These are phyloP conservation scores for Babesia sp. DNA, from an alignment of 169 alveolate species.

Conservation along the genomic window DNA sequence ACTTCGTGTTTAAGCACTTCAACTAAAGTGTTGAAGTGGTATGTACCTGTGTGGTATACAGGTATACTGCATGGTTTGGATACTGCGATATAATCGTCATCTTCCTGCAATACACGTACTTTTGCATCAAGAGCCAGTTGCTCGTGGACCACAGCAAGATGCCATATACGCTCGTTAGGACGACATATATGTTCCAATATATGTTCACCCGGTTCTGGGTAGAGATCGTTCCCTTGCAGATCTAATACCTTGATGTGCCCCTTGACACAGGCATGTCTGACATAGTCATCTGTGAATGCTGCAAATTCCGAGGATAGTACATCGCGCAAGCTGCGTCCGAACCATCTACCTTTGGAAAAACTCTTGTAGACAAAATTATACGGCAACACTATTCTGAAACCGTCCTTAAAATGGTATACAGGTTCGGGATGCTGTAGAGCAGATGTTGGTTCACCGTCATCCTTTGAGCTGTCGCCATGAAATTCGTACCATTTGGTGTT, in stretches of 20 bases:
- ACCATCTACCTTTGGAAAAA: constrained; percentile 73
- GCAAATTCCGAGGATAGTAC: constrained; percentile 71
- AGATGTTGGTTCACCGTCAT: background rate
- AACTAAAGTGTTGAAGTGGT: constrained; percentile 71
- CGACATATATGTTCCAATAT: constrained; percentile 63
- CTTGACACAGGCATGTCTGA: constrained; percentile 48
- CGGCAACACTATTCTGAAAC: constrained; percentile 73
- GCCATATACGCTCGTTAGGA: constrained; percentile 70
- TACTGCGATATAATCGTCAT: constrained; percentile 71
- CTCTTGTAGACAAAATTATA: constrained; percentile 69
- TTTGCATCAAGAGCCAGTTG: constrained; percentile 64
- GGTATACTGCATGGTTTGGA: constrained; percentile 75
- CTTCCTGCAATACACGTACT: constrained; percentile 62
- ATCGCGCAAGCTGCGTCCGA: constrained; percentile 65
- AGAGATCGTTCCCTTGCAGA: constrained; percentile 42
- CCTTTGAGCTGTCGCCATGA: no score
- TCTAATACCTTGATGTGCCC: constrained; percentile 68
- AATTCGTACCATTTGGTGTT: background rate
- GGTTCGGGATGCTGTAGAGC: constrained; percentile 8
- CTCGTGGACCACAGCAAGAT: constrained; percentile 71
- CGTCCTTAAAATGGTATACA: constrained; percentile 62
- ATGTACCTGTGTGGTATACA: constrained; percentile 76
- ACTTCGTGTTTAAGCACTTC: constrained; percentile 63
- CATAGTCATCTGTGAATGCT: constrained; percentile 67
- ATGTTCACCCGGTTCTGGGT: constrained; percentile 33